A percentile compares a stretch with the other conserved stretches of the same genome.
Conservation (phyloP, 208 protist species). For the Blechomonas ayalai region DNA sequence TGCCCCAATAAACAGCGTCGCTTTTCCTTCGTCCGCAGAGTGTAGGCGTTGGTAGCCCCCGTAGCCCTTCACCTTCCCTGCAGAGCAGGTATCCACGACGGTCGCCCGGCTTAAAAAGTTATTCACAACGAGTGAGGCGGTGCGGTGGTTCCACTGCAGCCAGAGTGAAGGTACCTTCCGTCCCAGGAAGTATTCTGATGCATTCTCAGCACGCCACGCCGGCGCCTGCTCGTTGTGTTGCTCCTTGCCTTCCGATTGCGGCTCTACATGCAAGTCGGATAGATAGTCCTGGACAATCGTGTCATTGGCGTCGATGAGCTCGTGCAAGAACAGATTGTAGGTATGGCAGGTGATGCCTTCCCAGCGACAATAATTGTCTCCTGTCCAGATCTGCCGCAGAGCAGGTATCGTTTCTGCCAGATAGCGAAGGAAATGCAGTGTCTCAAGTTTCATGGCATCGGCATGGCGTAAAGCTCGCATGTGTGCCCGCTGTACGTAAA, state of each 20-base stretch:
- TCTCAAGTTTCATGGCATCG: slow-evolving; percentile 55
- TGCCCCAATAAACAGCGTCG: too few species aligned
- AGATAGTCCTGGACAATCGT: slow-evolving; percentile 17
- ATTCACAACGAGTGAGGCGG: too few species aligned
- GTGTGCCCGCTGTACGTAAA: slow-evolving; percentile 27
- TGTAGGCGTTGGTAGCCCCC: too few species aligned
- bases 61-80: too few species aligned
- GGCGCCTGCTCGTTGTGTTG: too few species aligned
- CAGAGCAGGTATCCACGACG: too few species aligned
- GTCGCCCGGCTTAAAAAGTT: too few species aligned
- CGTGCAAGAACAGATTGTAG: slow-evolving; percentile 21
- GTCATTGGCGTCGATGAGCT: slow-evolving; percentile 30
- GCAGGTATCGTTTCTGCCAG: slow-evolving; percentile 22
- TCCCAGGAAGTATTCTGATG: too few species aligned
- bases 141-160: too few species aligned
- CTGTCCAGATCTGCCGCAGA: slow-evolving; percentile 29
- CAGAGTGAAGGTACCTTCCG: too few species aligned
- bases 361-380: slow-evolving; percentile 47
- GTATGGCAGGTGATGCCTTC: slow-evolving; percentile 27
- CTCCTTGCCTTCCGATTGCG: slow-evolving; percentile 3
- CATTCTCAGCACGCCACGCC: too few species aligned
- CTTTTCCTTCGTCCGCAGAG: too few species aligned
- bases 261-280: slow-evolving; percentile 7
- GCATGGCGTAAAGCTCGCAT: slow-evolving; percentile 41
- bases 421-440: slow-evolving; percentile 39